These are phyloP conservation scores for Dactylonectria estremocensis DNA, from an alignment of 2,329 filamentous ascomycete genomes.

Conservation along the genomic window DNA sequence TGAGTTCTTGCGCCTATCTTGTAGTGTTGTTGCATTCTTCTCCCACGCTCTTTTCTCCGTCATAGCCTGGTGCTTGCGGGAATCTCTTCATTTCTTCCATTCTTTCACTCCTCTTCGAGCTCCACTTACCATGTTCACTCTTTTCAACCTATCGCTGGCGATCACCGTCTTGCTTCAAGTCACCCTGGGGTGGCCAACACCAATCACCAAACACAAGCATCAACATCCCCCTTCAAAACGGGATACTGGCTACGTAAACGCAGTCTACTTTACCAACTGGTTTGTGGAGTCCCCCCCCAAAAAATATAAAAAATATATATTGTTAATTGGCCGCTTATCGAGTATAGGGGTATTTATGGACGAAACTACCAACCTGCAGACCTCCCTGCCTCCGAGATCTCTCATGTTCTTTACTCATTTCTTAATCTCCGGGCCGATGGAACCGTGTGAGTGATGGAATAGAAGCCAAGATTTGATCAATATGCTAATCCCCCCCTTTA, in stretches of 20 bases:
- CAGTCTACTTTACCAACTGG: slow-evolving; percentile 63
- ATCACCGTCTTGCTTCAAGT: slow-evolving; percentile 47
- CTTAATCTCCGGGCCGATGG: slow-evolving; percentile 81
- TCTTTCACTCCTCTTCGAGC: slow-evolving; percentile 1
- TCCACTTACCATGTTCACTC: slow-evolving; percentile 44
- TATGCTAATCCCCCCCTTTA: slow-evolving; percentile 43
- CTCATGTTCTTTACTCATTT: slow-evolving; percentile 86
- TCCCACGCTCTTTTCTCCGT: slow-evolving; percentile 28
- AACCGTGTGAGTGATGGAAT: slow-evolving; percentile 70
- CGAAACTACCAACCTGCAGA: slow-evolving; percentile 81
- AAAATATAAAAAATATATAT: too few species aligned
- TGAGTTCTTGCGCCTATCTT: background rate
- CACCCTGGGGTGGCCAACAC: slow-evolving; percentile 40
- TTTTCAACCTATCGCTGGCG: slow-evolving; percentile 47
- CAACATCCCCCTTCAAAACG: slow-evolving; percentile 37
- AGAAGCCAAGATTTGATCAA: too few species aligned
- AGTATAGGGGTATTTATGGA: slow-evolving; percentile 77
- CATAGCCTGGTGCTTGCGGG: slow-evolving; percentile 38
- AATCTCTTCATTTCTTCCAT: background rate
- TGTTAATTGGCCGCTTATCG: background rate
- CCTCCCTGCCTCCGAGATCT: slow-evolving; percentile 77
- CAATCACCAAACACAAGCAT: slow-evolving; percentile 26
- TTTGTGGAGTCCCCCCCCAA: slow-evolving; percentile 49
- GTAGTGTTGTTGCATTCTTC: slow-evolving; percentile 14
- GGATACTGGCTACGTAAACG: slow-evolving; percentile 50